A percentile compares a stretch with the other conserved stretches of the same genome.
phyloP scores from a whole-genome alignment of 2,329 filamentous ascomycete species.

The Talaromyces sp. region DNA sequence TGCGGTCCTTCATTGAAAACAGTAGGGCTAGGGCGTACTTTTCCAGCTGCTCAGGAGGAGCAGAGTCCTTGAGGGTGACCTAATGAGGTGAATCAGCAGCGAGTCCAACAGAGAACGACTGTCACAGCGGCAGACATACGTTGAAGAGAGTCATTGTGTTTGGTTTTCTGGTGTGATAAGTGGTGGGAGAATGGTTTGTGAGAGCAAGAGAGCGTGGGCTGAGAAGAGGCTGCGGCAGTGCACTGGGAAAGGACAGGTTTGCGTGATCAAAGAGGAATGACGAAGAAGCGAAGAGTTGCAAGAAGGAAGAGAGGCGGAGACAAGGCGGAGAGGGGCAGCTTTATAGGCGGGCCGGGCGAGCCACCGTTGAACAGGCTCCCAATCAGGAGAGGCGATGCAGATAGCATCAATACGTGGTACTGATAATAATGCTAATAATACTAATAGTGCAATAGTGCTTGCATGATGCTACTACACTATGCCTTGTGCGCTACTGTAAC shows the following conservation, averaged over 20 bases:
- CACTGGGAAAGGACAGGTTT: background rate
- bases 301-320: background rate
- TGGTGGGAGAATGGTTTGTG: background rate
- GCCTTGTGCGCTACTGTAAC: background rate
- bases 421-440: background rate
- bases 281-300: background rate
- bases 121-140: constrained; percentile 1
- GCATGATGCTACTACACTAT: background rate
- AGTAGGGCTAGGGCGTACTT: constrained; percentile 41
- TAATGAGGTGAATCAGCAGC: constrained; percentile 29
- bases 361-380: background rate
- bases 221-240: constrained; percentile 1
- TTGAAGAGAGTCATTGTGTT: constrained; percentile 1
- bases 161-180: background rate
- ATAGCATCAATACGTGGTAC: background rate
- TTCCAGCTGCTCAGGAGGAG: constrained; percentile 60
- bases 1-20: constrained; percentile 9
- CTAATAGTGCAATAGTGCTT: background rate
- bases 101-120: background rate
- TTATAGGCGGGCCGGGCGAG: background rate
- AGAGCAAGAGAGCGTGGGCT: background rate
- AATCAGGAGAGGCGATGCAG: background rate
- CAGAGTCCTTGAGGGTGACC: constrained; percentile 74
- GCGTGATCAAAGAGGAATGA: background rate
- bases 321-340: background rate